phyloP scores from a whole-genome alignment of 148 eudicot species.

The Suaeda aralocaspica region DNA sequence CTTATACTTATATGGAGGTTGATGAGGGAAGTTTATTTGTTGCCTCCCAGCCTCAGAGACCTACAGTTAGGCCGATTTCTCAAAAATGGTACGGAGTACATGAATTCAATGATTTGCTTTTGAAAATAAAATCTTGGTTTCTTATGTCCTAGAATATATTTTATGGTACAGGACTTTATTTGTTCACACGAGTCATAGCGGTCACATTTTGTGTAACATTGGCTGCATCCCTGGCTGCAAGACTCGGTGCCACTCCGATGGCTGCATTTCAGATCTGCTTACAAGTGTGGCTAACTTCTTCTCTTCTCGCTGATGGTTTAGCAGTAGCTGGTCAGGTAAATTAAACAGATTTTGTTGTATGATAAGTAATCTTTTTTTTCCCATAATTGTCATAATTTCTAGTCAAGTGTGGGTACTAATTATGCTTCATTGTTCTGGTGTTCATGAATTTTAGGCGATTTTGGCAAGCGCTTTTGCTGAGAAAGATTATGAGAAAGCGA shows the following conservation, averaged over 20 bases:
- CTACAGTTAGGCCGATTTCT: conserved; percentile 77
- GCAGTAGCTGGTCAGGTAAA: conserved; percentile 96
- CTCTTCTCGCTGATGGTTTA: conserved; percentile 94
- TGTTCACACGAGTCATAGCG: conserved; percentile 76
- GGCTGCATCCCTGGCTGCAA: conserved; percentile 88
- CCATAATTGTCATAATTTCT: too few species aligned
- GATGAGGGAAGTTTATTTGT: conserved; percentile 61
- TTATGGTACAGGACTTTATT: conserved; percentile 65
- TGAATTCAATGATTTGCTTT: too few species aligned
- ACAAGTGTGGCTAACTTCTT: conserved; percentile 94
- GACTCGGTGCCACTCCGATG: conserved; percentile 81
- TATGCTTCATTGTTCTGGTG: neutral
- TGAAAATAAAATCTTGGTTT: too few species aligned
- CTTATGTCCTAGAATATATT: too few species aligned
- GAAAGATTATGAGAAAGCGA: conserved; percentile 72
- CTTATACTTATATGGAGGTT: conserved; percentile 61
- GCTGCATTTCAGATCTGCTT: conserved; percentile 95
- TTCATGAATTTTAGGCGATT: conserved; percentile 59
- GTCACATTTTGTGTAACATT: conserved; percentile 87
- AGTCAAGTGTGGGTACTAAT: too few species aligned
- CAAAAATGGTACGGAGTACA: conserved; percentile 67
- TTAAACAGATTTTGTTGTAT: neutral
- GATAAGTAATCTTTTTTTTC: too few species aligned
- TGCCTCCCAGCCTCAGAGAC: conserved; percentile 67
- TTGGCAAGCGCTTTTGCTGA: conserved; percentile 97